phyloP scores from a whole-genome alignment of 768 basidiomycete species.

The Mycena alexandri region DNA sequence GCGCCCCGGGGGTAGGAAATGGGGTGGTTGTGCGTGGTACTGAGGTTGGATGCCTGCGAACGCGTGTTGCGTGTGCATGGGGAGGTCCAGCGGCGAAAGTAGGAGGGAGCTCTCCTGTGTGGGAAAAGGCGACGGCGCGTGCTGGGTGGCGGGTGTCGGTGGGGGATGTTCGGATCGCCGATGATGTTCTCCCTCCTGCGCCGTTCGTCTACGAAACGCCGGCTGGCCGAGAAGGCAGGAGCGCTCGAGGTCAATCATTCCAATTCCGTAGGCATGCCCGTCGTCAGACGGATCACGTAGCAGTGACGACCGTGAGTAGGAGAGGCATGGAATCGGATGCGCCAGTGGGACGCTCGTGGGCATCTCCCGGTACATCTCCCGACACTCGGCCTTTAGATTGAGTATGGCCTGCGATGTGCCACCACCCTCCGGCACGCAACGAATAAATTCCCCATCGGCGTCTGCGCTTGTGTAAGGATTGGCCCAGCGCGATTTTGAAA shows the following conservation, averaged over 20 bases:
- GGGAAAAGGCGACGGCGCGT: background rate
- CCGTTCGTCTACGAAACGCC: background rate
- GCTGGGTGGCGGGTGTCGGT: no score
- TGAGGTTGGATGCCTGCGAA: background rate
- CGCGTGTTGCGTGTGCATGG: background rate
- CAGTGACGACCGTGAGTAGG: conserved; percentile 1
- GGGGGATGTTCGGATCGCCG: background rate
- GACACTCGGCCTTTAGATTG: background rate
- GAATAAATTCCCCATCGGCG: background rate
- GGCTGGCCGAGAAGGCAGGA: background rate
- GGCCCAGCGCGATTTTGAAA: background rate
- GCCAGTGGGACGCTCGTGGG: background rate
- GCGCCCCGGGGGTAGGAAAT: background rate
- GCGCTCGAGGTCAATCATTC: background rate
- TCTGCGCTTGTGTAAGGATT: background rate
- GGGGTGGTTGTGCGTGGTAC: background rate
- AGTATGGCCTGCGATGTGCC: background rate
- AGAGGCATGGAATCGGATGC: conserved; percentile 19
- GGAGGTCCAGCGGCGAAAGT: conserved; percentile 10
- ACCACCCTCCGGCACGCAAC: background rate
- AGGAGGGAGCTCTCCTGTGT: background rate
- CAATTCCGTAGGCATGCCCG: background rate
- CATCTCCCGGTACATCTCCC: no score
- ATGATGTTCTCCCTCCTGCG: background rate
- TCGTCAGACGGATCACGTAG: conserved; percentile 3